A percentile compares a stretch with the other conserved stretches of the same genome.
These are phyloP conservation scores for Xylariaceae sp. DNA, from an alignment of 2,329 filamentous ascomycete species.

Conservation along the genomic window DNA sequence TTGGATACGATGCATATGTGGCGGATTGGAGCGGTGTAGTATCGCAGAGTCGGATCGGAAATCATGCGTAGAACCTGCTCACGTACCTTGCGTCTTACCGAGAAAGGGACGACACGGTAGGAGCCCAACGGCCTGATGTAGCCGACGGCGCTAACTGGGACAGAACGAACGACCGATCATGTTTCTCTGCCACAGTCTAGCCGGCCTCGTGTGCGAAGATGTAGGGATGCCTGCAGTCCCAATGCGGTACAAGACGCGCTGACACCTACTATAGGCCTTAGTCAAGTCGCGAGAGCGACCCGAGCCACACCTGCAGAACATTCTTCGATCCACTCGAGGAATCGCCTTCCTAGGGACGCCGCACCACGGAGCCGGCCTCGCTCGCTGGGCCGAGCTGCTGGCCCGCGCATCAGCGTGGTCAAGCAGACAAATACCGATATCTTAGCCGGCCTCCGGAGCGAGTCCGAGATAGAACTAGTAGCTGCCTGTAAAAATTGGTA, in stretches of 20 bases:
- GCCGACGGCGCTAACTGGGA: conserved; percentile 1
- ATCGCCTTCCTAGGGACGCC: conserved; percentile 47
- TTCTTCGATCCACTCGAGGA: conserved; percentile 37
- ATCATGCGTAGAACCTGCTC: conserved; percentile 42
- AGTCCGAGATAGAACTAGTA: no score
- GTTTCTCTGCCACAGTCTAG: conserved; percentile 48
- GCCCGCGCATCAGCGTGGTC: conserved; percentile 34
- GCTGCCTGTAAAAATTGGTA: no score
- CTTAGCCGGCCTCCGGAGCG: no score
- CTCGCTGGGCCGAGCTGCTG: conserved; percentile 38
- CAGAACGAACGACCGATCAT: conserved; percentile 40
- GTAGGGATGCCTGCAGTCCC: conserved; percentile 9
- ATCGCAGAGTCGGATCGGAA: conserved; percentile 34
- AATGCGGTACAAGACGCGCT: background rate
- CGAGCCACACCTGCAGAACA: conserved; percentile 34
- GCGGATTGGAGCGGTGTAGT: conserved; percentile 22
- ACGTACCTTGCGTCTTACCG: conserved; percentile 37
- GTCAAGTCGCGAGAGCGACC: conserved; percentile 27
- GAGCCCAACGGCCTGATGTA: background rate
- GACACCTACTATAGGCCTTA: conserved; percentile 27
- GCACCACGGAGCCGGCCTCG: conserved; percentile 41
- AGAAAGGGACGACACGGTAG: conserved; percentile 23
- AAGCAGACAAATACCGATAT: conserved; percentile 38
- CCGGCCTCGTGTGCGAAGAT: conserved; percentile 48
- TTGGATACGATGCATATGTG: conserved; percentile 48